Conservation (phyloP, 345 rosid genomes). For the Populus nigra region DNA sequence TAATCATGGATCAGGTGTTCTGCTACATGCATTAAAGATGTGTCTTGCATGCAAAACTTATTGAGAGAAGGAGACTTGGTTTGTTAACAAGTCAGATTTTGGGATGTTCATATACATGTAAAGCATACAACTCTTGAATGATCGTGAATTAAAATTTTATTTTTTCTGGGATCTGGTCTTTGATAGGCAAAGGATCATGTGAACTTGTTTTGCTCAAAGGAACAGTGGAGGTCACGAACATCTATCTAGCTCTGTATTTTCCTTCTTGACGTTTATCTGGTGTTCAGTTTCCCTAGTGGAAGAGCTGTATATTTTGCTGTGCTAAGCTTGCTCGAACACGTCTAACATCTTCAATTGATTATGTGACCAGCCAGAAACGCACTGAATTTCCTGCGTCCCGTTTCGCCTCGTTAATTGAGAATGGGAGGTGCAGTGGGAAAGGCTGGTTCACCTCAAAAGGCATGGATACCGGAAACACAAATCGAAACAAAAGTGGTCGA, state of each 20-base stretch:
- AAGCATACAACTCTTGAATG: neutral
- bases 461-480: constrained; percentile 66
- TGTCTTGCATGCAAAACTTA: neutral
- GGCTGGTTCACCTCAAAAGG: constrained; percentile 33
- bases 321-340: neutral
- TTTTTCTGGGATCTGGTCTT: neutral
- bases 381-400: constrained; percentile 11
- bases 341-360: constrained; percentile 7
- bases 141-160: neutral
- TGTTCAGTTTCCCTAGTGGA: too few relatives aligned
- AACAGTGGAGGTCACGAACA: neutral
- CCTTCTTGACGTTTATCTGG: neutral
- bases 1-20: neutral
- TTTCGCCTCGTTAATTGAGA: constrained; percentile 11
- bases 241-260: neutral
- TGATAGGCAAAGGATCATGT: neutral
- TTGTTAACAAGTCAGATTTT: neutral
- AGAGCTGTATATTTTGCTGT: neutral
- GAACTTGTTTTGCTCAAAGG: neutral
- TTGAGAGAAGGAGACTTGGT: neutral
- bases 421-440: constrained; percentile 70
- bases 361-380: constrained; percentile 29
- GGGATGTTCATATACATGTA: neutral
- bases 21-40: neutral
- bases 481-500: constrained; percentile 80